Evolutionary conservation across 352 stramenopile genomes (phyloP).

Genomic region (Sclerospora graminicola): DNA sequence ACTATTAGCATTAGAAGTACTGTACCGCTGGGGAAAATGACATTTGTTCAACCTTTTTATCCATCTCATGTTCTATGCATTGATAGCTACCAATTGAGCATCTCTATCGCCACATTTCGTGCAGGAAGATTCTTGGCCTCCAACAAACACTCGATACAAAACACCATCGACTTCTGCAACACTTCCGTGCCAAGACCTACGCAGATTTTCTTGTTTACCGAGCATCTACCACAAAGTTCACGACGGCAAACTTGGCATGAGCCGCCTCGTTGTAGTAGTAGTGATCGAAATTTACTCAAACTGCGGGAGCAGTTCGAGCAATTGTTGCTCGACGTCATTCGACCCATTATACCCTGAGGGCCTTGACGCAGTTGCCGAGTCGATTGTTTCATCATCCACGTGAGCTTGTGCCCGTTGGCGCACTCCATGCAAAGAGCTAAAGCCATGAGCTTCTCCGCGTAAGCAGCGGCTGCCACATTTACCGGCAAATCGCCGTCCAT

Average conservation of each 20-base stretch:
- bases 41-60: too few species aligned
- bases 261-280: slow-evolving; percentile 18
- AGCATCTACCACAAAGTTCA: slow-evolving; percentile 28
- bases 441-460: slow-evolving; percentile 21
- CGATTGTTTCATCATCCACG: slow-evolving; percentile 26
- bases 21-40: too few species aligned
- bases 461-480: slow-evolving; percentile 18
- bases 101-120: slow-evolving; percentile 15
- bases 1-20: too few species aligned
- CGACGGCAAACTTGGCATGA: slow-evolving; percentile 28
- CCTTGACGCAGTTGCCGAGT: slow-evolving; percentile 10
- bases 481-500: slow-evolving; percentile 24
- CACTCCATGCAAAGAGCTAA: slow-evolving; percentile 27
- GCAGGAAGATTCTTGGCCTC: slow-evolving; percentile 29
- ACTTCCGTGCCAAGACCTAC: slow-evolving; percentile 17
- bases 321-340: slow-evolving; percentile 12
- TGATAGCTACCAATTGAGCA: slow-evolving; percentile 14
- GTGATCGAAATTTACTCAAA: slow-evolving; percentile 22
- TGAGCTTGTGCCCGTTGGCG: slow-evolving; percentile 29
- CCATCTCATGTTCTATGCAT: too few species aligned
- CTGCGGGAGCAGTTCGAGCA: slow-evolving; percentile 25
- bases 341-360: slow-evolving; percentile 6
- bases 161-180: slow-evolving; percentile 23
- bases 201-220: slow-evolving; percentile 30
- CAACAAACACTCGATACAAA: slow-evolving; percentile 32